Base-by-base conservation (phyloP, 768 basidiomycete species). In the Pulveroboletus sp. region DNA sequence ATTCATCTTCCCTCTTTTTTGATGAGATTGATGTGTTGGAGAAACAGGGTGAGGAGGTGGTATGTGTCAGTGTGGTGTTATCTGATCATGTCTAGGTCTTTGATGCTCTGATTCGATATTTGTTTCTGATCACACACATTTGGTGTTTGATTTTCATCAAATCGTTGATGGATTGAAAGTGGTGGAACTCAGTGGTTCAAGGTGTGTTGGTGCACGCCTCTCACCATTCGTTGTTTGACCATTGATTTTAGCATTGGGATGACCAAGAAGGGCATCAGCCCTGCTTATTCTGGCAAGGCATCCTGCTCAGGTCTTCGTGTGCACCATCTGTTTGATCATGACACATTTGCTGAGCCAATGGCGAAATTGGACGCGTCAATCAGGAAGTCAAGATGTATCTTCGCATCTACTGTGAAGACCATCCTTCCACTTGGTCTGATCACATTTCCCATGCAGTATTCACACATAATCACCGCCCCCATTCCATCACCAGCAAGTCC, bases 141-240 rank as follows among this genome's bases (percentile, higher is more conserved):
- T 99, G 52, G 97, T 99, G 29, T 94, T 99, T 63, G 97, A 98
- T 66, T 98, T 99, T 69, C 97, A 99, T 71, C 97, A 99, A 74
- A 97, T 98, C 63, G 97, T 98, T 23, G 97, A 99, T 64, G 97
- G 97, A 6, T 73, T 99, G 62, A 99, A 98, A 68, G 97, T 98
- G 68, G 91, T 93, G 33, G 97, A 98, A 67, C 80, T 98, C 20
- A 97, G 97, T 20, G 90, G 91, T 10, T 85, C 84, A 2, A 90
- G 86, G 85, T 85, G 57, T 35, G 59, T 55, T 50, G 40, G 34
- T 27, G 21, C 20, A 36, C 44, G 40, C 38, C 6, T 33, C 24
- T 10, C 16, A 13, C 39, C n/a, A n/a, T n/a, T n/a, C n/a, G n/a
- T n/a, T n/a, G n/a, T n/a, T n/a, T n/a, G n/a, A n/a, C n/a, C n/a